Base-by-base conservation (phyloP, 2,329 filamentous ascomycete species). In the Aspergillus hortae region DNA sequence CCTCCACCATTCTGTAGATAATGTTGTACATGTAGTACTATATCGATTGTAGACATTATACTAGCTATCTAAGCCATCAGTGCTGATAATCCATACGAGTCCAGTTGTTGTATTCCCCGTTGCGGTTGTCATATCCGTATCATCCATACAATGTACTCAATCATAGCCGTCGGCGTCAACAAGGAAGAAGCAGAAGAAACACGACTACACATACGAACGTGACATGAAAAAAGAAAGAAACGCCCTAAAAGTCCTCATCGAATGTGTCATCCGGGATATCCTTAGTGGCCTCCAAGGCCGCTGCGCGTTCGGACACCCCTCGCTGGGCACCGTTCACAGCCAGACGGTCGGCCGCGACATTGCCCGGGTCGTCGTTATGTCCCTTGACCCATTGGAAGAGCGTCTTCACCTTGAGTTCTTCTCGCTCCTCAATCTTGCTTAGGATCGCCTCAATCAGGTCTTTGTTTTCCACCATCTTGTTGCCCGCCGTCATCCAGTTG, bases 371-470 rank as follows among this genome's bases (percentile, higher is more conserved):
- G 42, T 78, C 78, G 23, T 80, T 80, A 67, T 99, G 94, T 0
- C 91, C 94, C 72, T 95, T 96, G 44, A 96, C 85, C 92, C 92
- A 97, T 56, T 85, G 80, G 64, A 96, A 94, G 49, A 81, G 74
- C 0, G 89, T 95, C 58, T 77, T 73, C 3, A 79, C 80, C 14
- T 82, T 83, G 1, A 78, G 74, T 48, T 73, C 75, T 45, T 83
- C 80, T 45, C 90, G 80, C 67, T 89, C 82, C 21, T 88, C 83
- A 46, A 96, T 88, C 62, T 83, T 82, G 6, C 79, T 76, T 38
- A 91, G 74, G 44, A 95, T 85, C 2, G 81, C 81, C 67, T 88
- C 81, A 52, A 97, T 81, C 17, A 97, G 74, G 63, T 99, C 94
- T 64, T 84, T 84, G 69, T 99, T 97, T 75, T 92, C 87, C 6